Conservation (phyloP, 352 stramenopile species). For the Pythium sp. region DNA sequence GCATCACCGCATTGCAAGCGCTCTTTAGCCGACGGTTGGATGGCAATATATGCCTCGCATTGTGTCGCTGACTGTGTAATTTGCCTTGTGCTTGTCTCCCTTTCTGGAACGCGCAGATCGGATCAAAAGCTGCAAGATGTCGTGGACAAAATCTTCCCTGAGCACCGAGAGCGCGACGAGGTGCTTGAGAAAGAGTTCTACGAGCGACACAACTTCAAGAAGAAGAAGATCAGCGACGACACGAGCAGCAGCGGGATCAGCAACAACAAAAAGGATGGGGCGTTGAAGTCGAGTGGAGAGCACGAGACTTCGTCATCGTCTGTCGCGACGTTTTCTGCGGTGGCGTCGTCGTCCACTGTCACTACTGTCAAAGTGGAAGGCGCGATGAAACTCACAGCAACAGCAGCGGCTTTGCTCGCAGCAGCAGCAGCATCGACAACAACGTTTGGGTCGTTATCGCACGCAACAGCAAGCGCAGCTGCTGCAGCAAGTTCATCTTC, state of each 20-base stretch:
- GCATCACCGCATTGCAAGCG: not conserved
- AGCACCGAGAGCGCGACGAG: constrained; percentile 50
- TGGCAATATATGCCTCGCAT: not conserved
- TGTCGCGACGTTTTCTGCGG: not conserved
- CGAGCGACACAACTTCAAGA: constrained; percentile 48
- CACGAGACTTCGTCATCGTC: constrained; percentile 3
- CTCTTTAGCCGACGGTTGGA: not conserved
- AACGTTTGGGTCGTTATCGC: not conserved
- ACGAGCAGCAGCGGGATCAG: not conserved
- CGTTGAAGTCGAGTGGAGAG: not conserved
- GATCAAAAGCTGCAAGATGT: constrained; percentile 74
- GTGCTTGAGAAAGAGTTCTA: constrained; percentile 63
- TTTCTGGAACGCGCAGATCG: constrained; percentile 30
- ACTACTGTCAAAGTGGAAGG: not conserved
- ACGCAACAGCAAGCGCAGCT: not conserved
- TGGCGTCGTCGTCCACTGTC: not conserved
- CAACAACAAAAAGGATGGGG: not conserved
- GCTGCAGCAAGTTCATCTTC: not conserved
- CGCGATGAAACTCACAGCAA: not conserved
- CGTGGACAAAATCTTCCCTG: constrained; percentile 72
- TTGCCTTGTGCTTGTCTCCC: not conserved
- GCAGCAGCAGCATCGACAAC: not conserved
- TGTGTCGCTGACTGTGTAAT: not conserved
- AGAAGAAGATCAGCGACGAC: constrained; percentile 8
- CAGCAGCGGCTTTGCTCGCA: not conserved